Conservation (phyloP, 495 filamentous ascomycete genomes). For the Hypoxylon trugodes region DNA sequence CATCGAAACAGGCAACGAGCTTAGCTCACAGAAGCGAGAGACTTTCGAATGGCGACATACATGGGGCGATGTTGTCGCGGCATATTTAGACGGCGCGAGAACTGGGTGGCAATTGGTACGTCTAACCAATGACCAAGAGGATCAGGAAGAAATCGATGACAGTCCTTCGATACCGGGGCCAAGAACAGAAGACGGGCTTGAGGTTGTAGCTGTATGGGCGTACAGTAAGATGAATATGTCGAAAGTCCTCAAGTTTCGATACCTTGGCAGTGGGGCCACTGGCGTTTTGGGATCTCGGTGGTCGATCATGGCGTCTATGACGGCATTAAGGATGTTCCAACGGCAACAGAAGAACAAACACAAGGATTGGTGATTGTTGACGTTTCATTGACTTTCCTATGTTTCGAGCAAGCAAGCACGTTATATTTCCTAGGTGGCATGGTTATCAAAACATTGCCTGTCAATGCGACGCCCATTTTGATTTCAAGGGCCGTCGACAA, state of each 20-base stretch:
- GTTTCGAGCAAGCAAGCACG: no score
- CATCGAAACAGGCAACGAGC: conserved; percentile 22
- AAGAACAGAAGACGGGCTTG: conserved; percentile 11
- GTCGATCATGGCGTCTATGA: conserved; percentile 37
- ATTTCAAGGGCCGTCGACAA: no score
- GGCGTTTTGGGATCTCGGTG: conserved; percentile 31
- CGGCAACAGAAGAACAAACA: conserved; percentile 19
- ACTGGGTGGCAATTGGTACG: conserved; percentile 33
- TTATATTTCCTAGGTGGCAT: no score
- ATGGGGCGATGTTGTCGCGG: conserved; percentile 12
- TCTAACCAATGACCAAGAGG: conserved; percentile 1
- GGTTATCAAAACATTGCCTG: not conserved
- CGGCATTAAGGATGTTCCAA: conserved; percentile 33
- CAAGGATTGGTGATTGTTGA: conserved; percentile 11
- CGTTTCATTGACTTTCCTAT: no score
- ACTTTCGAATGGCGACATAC: conserved; percentile 36
- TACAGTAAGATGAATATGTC: conserved; percentile 17
- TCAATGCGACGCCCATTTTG: no score
- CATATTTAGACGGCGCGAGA: conserved; percentile 13
- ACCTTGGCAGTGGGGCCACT: conserved; percentile 27
- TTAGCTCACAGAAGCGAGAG: conserved; percentile 15
- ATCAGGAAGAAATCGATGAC: no score
- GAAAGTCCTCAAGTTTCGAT: conserved; percentile 32
- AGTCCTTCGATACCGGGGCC: conserved; percentile 3
- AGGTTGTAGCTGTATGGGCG: conserved; percentile 34